A percentile compares a stretch with the other conserved stretches of the same genome.
phyloP scores from a whole-genome alignment of 495 filamentous ascomycete species.

The Tuber umbilicatum region DNA sequence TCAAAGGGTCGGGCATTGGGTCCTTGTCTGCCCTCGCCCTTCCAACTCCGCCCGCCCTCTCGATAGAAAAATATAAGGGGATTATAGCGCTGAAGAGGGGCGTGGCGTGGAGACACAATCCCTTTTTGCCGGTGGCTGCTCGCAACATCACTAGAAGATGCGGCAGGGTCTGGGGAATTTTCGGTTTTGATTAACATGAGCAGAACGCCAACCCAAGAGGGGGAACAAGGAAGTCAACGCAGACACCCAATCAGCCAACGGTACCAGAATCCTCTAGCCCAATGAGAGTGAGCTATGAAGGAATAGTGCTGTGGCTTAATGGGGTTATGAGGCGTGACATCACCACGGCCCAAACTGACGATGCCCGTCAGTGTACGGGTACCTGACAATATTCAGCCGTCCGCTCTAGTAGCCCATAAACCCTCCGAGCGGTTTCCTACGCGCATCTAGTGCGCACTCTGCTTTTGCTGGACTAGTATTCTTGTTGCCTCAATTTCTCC shows the following conservation, averaged over 20 bases:
- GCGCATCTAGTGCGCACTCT: background rate
- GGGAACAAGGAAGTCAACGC: background rate
- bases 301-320: background rate
- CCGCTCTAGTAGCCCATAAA: background rate
- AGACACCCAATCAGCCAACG: background rate
- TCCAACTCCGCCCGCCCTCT: too few species aligned
- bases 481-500: background rate
- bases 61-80: background rate
- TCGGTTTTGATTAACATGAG: background rate
- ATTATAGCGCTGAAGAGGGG: background rate
- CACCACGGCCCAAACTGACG: background rate
- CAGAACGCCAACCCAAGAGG: background rate
- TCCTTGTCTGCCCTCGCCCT: too few species aligned
- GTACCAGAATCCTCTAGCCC: background rate
- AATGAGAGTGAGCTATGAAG: too few species aligned
- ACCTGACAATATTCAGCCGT: background rate
- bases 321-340: background rate
- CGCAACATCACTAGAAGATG: too few species aligned
- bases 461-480: background rate
- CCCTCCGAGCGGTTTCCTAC: background rate
- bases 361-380: background rate
- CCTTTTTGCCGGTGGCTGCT: background rate
- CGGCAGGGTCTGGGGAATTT: too few species aligned
- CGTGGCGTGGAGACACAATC: background rate
- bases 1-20: too few species aligned